Conservation (phyloP, 768 basidiomycete species). For the Naganishia vishniacii region DNA sequence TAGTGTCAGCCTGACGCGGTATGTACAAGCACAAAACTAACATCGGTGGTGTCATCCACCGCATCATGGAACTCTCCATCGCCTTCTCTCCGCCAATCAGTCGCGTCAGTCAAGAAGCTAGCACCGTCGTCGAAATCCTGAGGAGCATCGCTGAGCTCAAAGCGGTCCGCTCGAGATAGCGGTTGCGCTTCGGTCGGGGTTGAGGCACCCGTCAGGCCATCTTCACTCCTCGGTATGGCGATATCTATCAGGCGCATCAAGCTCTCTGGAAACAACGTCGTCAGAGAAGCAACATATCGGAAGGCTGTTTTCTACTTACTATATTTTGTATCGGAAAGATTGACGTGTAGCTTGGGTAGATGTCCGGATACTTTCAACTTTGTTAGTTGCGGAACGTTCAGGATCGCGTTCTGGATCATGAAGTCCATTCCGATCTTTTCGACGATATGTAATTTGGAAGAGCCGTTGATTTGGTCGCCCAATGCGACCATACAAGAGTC, state of each 20-base stretch:
- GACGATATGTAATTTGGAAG: constrained; percentile 67
- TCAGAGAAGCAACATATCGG: not conserved
- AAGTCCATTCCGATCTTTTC: constrained; percentile 88
- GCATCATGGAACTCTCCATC: constrained; percentile 63
- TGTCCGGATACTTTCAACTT: constrained; percentile 86
- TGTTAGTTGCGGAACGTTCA: constrained; percentile 71
- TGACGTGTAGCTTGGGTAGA: constrained; percentile 78
- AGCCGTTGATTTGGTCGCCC: constrained; percentile 54
- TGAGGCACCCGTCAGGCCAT: constrained; percentile 44
- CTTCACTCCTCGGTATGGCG: constrained; percentile 72
- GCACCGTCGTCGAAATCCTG: constrained; percentile 53
- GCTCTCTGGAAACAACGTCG: constrained; percentile 64
- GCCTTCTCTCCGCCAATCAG: constrained; percentile 23
- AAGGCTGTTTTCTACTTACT: constrained; percentile 34
- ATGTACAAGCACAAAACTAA: constrained; percentile 39
- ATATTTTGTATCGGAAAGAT: constrained; percentile 53
- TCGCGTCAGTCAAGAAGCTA: constrained; percentile 48
- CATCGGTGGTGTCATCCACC: constrained; percentile 59
- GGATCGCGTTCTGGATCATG: constrained; percentile 84
- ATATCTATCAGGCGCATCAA: constrained; percentile 89
- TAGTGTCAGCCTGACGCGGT: not conserved
- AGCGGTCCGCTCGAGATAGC: constrained; percentile 4
- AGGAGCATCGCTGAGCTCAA: constrained; percentile 19
- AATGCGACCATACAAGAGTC: constrained; percentile 76
- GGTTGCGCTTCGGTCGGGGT: constrained; percentile 9